A percentile compares a stretch with the other conserved stretches of the same genome.
Conservation (phyloP, 768 basidiomycete species). For the Hydnomerulius pinastri region DNA sequence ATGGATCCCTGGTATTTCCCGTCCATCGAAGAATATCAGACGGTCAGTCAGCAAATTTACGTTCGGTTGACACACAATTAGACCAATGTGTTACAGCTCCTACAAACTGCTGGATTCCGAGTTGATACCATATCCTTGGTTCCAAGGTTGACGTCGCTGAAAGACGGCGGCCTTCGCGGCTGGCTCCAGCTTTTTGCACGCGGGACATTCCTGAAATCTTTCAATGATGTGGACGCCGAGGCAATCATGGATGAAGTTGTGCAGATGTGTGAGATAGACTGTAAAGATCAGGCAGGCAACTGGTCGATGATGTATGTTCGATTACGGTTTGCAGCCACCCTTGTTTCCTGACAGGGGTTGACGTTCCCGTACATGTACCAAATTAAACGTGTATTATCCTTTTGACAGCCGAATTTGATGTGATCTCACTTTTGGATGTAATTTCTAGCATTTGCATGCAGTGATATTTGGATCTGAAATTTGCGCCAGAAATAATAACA, state of each 20-base stretch:
- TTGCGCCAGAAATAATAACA: too few relatives aligned
- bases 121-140: conserved; percentile 54
- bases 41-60: conserved; percentile 37
- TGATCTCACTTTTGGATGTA: not conserved
- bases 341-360: conserved; percentile 26
- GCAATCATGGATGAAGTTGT: conserved; percentile 65
- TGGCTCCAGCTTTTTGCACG: conserved; percentile 74
- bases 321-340: conserved; percentile 60
- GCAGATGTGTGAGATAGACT: conserved; percentile 56
- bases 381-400: not conserved
- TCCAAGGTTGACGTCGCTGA: conserved; percentile 56
- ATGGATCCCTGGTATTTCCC: conserved; percentile 90
- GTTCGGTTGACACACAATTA: conserved; percentile 3
- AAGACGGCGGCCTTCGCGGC: conserved; percentile 50
- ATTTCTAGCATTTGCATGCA: not conserved
- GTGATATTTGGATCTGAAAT: not conserved
- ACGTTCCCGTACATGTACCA: conserved; percentile 1
- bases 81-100: conserved; percentile 41
- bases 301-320: conserved; percentile 78
- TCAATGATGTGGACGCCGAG: conserved; percentile 55
- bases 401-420: not conserved
- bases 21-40: conserved; percentile 62
- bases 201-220: conserved; percentile 54
- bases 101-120: conserved; percentile 57
- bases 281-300: conserved; percentile 54